Evolutionary conservation across 1,284 basidiomycete species (phyloP).

Genomic region (Ceratobasidium papillatum): DNA sequence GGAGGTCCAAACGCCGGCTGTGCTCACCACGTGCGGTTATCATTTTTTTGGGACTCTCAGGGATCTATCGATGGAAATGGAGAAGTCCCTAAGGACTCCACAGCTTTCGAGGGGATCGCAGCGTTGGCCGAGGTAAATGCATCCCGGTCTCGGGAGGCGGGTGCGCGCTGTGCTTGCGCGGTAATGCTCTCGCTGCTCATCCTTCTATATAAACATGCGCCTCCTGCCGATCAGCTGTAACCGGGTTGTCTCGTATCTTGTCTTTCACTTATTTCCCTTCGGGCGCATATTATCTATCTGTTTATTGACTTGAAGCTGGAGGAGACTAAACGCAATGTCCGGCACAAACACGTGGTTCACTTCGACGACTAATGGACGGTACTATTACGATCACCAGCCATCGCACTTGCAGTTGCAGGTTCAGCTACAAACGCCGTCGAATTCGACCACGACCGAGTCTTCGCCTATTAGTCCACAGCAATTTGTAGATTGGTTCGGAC

Average conservation of each 20-base stretch:
- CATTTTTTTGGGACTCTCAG: not conserved
- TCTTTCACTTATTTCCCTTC: not conserved
- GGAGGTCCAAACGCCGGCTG: not conserved
- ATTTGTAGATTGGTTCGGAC: not conserved
- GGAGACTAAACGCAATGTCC: not conserved
- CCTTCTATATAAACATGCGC: not conserved
- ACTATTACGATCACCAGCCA: conserved; percentile 11
- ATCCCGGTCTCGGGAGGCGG: conserved; percentile 6
- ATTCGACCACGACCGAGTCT: not conserved
- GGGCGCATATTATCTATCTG: not conserved
- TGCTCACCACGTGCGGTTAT: not conserved
- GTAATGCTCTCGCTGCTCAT: not conserved
- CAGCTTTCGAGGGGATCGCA: not conserved
- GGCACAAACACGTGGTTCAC: conserved; percentile 17
- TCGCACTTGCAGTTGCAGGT: not conserved
- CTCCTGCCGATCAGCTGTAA: not conserved
- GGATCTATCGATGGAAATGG: not conserved
- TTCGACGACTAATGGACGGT: not conserved
- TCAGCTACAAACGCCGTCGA: not conserved
- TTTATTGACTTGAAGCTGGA: not conserved
- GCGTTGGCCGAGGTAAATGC: conserved; percentile 23
- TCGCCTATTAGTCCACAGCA: not conserved
- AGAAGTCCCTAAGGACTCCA: not conserved
- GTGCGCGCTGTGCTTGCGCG: conserved; percentile 28
- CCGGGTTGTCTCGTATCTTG: not conserved